Base-by-base conservation (phyloP, 257 asterid genomes). In the Gentiana macrophylla region DNA sequence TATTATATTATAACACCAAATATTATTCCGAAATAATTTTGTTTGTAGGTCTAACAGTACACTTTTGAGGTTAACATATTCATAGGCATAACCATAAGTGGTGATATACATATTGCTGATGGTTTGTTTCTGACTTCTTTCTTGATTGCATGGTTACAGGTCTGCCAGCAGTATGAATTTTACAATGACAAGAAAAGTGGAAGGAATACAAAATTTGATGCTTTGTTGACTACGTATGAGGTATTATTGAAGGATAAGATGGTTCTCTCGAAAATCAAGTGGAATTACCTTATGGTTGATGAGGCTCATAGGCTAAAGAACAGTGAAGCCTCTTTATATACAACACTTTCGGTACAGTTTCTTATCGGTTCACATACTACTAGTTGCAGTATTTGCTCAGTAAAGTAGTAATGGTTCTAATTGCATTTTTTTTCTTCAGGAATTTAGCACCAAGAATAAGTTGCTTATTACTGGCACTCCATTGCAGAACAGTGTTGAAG, bases 201-300 rank as follows among this genome's bases (percentile, higher is more conserved):
- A 65, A 77, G 95, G 80, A 79, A 70, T 67, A 84, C 67, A 45
- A 84, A 71, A 65, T 92, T 89, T 70, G 99, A 92, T 71, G 35
- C 99, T 41, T 89, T 92, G 62, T 72, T 92, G 74, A 92, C 97
- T 55, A 92, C 99, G 11, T 92, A 92, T 70, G 99, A 92, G 78
- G 99, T 89, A 8, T 50, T 92, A 62, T 62, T 92, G 78, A 92
- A 92, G 81, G 97, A 92, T 76, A 92, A 84, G 64, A 81, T 73
- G 48, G 97, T 82, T 44, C 94, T 92, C 57, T 92, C 95, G 12
- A 88, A 88, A 79, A 89, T 92, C 70, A 89, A 79, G 79, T 92
- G 99, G 99, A 92, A 71, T 69, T 92, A 92, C 72, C 89, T 89
- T 62, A 92, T 92, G 99, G 94, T 92, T 72, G 99, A 92, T 77